phyloP scores from a whole-genome alignment of 2,329 filamentous ascomycete species.

The Exophiala aquamarina region DNA sequence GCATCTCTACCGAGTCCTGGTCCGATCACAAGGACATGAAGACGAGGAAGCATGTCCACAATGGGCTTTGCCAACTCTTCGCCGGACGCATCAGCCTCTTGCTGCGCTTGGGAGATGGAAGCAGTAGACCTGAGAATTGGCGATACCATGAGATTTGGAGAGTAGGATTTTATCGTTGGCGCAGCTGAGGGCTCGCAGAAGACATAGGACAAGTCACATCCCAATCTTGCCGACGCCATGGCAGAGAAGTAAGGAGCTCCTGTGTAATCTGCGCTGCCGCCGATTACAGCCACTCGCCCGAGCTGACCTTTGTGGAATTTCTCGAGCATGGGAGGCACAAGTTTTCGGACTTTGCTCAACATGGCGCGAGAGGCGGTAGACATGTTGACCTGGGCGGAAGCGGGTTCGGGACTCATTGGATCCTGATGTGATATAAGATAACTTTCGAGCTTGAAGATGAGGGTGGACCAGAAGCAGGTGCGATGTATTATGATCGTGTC shows the following conservation, averaged over 20 bases:
- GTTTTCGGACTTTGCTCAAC: slow-evolving; percentile 76
- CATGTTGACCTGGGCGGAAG: slow-evolving; percentile 44
- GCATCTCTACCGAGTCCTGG: slow-evolving; percentile 87
- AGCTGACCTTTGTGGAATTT: slow-evolving; percentile 97
- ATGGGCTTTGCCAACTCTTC: slow-evolving; percentile 65
- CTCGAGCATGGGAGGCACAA: slow-evolving; percentile 92
- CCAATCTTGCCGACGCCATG: slow-evolving; percentile 89
- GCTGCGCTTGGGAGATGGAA: slow-evolving; percentile 48
- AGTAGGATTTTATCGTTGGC: slow-evolving; percentile 93
- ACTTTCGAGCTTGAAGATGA: too few relatives aligned
- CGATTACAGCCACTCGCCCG: slow-evolving; percentile 88
- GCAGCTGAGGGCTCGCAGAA: slow-evolving; percentile 90
- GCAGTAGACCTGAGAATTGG: slow-evolving; percentile 84
- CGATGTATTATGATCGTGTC: too few relatives aligned
- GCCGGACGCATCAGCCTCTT: slow-evolving; percentile 56
- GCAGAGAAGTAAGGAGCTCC: slow-evolving; percentile 97
- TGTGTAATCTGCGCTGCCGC: slow-evolving; percentile 93
- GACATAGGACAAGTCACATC: slow-evolving; percentile 54
- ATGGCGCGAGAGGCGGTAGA: slow-evolving; percentile 71
- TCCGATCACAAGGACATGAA: slow-evolving; percentile 91
- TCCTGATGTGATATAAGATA: too few relatives aligned
- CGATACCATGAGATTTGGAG: slow-evolving; percentile 97
- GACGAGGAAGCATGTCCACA: slow-evolving; percentile 75
- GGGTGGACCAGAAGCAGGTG: too few relatives aligned
- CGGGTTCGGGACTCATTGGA: slow-evolving; percentile 20